A percentile compares a stretch with the other conserved stretches of the same genome.
These are phyloP conservation scores for Rhizopogon sp. DNA, from an alignment of 768 basidiomycete genomes.

Conservation along the genomic window DNA sequence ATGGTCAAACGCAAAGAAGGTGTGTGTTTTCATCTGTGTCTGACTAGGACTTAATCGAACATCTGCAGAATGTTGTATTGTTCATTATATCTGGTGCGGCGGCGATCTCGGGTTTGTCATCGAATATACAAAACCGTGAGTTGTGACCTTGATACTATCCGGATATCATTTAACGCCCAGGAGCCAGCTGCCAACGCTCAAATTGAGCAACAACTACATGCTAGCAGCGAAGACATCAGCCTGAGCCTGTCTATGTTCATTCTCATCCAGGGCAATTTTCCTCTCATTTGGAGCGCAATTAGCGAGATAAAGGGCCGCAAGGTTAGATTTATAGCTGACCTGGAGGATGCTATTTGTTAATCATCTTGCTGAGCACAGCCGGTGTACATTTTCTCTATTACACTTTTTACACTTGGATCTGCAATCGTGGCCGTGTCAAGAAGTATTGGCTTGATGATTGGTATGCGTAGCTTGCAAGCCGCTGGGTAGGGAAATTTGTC, in stretches of 20 bases:
- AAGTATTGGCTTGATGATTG: conserved; percentile 55
- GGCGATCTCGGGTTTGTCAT: conserved; percentile 22
- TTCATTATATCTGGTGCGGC: conserved; percentile 22
- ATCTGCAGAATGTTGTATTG: conserved; percentile 14
- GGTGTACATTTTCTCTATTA: conserved; percentile 51
- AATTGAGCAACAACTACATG: conserved; percentile 56
- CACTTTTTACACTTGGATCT: conserved; percentile 50
- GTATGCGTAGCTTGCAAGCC: conserved; percentile 63
- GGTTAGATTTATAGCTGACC: conserved; percentile 26
- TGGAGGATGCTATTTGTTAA: neutral
- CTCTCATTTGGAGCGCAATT: conserved; percentile 37
- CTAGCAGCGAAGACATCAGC: conserved; percentile 59
- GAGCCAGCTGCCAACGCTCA: conserved; percentile 61
- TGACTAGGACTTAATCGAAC: too few species aligned
- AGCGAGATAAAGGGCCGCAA: conserved; percentile 68
- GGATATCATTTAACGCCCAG: neutral
- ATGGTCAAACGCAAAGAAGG: conserved; percentile 56
- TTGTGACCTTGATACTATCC: conserved; percentile 12
- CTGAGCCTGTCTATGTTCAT: conserved; percentile 69
- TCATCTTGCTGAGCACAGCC: conserved; percentile 26
- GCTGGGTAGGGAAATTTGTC: conserved; percentile 40
- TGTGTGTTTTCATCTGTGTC: conserved; percentile 10
- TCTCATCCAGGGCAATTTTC: conserved; percentile 61
- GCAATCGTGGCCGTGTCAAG: conserved; percentile 54
- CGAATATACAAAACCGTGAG: conserved; percentile 27